Evolutionary conservation across 257 asterid species (phyloP), one percentile per base, ranked within the genome.

Genomic region (Fraxinus excelsior): DNA sequence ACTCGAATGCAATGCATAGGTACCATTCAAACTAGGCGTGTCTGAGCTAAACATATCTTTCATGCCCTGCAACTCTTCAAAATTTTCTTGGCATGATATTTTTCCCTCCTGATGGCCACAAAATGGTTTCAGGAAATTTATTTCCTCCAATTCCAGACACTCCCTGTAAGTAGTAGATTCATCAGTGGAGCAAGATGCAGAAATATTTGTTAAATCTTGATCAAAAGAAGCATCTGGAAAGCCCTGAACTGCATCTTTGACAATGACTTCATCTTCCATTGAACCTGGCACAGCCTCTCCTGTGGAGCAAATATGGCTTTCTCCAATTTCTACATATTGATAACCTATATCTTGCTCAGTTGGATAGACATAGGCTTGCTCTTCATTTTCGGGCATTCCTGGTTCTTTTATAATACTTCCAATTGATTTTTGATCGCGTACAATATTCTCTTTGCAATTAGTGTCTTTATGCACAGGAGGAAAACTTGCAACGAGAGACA

Each of bases 401-500:
- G 28, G 44, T 71, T 28, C 18, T 23, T 19, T 62, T 19, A 18
- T 40, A 38, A 42, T 40, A 14, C 79, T 80, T 56, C 13, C n/a
- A 25, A 31, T 26, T 34, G 81, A 76, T 46, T 67, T 40, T 65
- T 71, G 74, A 42, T 31, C 67, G 49, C 65, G 58, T 32, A 34
- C 65, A 26, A 44, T 78, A 26, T 25, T 70, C 64, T 66, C 80
- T 16, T 65, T 44, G 46, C 37, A 18, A 42, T 53, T 76, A 37
- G 26, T 60, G n/a, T 73, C 74, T 28, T 82, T 81, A 34, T 53
- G 66, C 31, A 23, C 2, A 19, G 79, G 73, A 2, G 93, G 91
- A 71, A 76, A 90, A 28, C 31, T 79, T 53, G 95, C 84, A 65
- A 78, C 83, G 18, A 92, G 83, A 16, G 70, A 8, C 93, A 92